phyloP scores from a whole-genome alignment of 805 yeast species.

The Hanseniaspora vineae region DNA sequence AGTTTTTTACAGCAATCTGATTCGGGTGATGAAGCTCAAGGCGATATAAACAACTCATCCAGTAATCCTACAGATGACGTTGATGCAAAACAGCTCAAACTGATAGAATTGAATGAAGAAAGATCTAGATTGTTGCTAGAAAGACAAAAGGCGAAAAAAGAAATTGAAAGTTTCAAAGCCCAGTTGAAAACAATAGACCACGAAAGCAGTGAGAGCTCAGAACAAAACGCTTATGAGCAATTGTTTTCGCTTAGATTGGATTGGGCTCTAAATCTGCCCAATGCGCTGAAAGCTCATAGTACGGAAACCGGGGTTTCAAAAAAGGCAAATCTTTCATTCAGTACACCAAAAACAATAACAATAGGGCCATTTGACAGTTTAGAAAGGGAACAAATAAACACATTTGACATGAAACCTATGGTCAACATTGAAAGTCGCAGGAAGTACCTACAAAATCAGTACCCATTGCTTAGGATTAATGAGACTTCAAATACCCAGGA shows the following conservation, averaged over 20 bases:
- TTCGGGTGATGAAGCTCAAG: too few species aligned
- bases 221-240: neutral
- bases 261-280: neutral
- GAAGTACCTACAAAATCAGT: conserved; percentile 9
- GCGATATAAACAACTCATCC: too few species aligned
- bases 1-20: too few species aligned
- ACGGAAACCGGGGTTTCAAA: too few species aligned
- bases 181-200: neutral
- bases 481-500: neutral
- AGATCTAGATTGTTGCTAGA: neutral
- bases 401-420: conserved; percentile 19
- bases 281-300: neutral
- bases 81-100: neutral
- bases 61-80: neutral
- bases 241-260: neutral
- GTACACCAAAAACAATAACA: too few species aligned
- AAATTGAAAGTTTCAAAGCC: neutral
- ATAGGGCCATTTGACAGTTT: conserved; percentile 5
- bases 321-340: too few species aligned
- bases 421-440: conserved; percentile 14
- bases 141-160: neutral
- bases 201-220: too few species aligned
- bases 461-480: conserved; percentile 4
- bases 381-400: conserved; percentile 11
- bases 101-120: neutral